These are phyloP conservation scores for Teratosphaeria pseudoeucalypti DNA, from an alignment of 2,329 filamentous ascomycete genomes.

Conservation along the genomic window DNA sequence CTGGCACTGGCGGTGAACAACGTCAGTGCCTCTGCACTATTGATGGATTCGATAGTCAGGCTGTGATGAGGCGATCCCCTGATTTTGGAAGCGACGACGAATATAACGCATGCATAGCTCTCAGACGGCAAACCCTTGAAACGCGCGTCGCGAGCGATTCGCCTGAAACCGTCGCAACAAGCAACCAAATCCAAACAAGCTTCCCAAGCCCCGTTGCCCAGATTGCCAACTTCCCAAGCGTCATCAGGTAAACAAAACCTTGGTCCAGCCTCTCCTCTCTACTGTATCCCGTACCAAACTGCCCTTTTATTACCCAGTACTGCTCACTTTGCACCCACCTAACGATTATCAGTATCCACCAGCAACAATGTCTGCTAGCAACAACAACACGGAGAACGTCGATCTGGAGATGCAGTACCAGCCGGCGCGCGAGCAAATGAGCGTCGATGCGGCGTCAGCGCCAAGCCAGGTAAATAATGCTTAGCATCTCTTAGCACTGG, in stretches of 20 bases:
- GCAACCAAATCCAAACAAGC: neutral
- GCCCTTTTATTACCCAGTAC: neutral
- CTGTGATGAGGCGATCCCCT: neutral
- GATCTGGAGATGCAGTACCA: constrained; percentile 19
- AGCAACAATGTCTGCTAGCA: neutral
- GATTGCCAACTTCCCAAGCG: neutral
- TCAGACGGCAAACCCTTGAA: neutral
- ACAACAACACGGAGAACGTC: constrained; percentile 3
- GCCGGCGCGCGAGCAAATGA: constrained; percentile 7
- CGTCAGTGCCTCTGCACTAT: neutral
- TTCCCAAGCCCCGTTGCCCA: neutral
- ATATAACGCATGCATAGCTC: neutral
- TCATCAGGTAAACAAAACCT: neutral
- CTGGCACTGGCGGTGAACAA: neutral
- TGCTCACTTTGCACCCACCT: neutral
- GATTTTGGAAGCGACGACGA: neutral
- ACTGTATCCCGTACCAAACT: neutral
- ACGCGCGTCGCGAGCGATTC: neutral
- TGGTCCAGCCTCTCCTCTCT: neutral
- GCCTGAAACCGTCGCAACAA: neutral
- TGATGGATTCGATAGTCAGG: neutral
- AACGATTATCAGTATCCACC: neutral
- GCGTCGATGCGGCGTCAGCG: neutral
- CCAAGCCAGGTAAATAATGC: constrained; percentile 1
- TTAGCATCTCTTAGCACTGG: neutral